Base-by-base conservation (phyloP, 2,329 filamentous ascomycete species). In the Torrubiellomyces zombiae region DNA sequence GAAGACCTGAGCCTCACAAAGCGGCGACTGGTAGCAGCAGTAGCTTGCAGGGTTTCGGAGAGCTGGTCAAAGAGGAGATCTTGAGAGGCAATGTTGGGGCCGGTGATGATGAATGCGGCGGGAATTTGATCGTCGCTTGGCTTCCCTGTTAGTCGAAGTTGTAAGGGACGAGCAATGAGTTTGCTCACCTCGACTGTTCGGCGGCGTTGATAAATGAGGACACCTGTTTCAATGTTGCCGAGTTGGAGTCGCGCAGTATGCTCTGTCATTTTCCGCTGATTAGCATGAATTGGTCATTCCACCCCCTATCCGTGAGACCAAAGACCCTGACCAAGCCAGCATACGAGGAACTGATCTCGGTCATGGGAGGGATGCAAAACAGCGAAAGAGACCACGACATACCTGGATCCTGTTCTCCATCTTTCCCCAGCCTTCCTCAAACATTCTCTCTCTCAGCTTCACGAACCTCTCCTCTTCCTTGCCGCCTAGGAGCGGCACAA, bases 11-110 rank as follows among this genome's bases (percentile, higher is more conserved):
- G 45, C 10, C 70, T 55, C 5, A 81, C 67, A 34, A 81, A 71
- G 24, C 59, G 60, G n/a, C n/a, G n/a, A n/a, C n/a, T n/a, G 24
- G 68, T 67, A 11, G 52, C 39, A 14, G 51, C 45, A 24, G 58
- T 46, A 32, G 45, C 35, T 38, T 53, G 50, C n/a, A 74, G 50
- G n/a, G 51, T 52, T 30, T 67, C 62, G 9, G 67, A 63, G 8
- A 85, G 52, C 44, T 81, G 75, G 29, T 69, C 59, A 37, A 83
- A 83, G n/a, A 85, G 58, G 9, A 77, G 56, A 20, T 71, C 67
- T 44, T 83, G 76, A 2, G 75, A 76, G 18, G 77, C 73, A 37
- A 83, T 75, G 34, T 80, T 82, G 6, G 80, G 76, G 0, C 80
- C 81, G 7, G 77, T 78, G 30, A 81, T 65, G 36, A 86, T 70